Percentiles rank a stretch among this genome's conserved stretches.
phyloP scores from a whole-genome alignment of 768 basidiomycete genomes.

The Pluteus cervinus region DNA sequence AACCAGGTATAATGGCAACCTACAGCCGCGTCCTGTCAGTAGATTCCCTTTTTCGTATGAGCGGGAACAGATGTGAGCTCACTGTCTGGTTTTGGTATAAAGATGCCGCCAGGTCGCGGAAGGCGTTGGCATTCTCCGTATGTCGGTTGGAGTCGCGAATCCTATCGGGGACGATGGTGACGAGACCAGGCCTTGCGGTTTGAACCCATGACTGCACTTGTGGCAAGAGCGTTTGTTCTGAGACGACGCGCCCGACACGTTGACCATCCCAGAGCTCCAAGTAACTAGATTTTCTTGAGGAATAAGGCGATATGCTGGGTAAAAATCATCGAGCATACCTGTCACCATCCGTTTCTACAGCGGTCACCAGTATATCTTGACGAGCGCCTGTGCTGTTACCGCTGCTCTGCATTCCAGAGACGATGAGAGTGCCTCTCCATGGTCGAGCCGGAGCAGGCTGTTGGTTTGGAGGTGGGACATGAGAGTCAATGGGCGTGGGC shows the following conservation, averaged over 20 bases:
- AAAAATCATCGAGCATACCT: constrained; percentile 38
- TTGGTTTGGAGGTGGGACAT: constrained; percentile 48
- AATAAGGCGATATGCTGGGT: too few relatives aligned
- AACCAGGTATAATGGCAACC: constrained; percentile 36
- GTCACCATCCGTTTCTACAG: constrained; percentile 68
- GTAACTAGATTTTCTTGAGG: too few relatives aligned
- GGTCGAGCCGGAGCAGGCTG: constrained; percentile 39
- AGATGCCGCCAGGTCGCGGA: constrained; percentile 47
- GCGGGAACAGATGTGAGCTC: constrained; percentile 19
- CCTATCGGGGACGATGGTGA: constrained; percentile 60
- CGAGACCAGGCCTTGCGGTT: constrained; percentile 40
- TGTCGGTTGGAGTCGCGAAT: constrained; percentile 42
- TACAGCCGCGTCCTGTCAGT: constrained; percentile 41
- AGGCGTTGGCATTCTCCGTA: constrained; percentile 46
- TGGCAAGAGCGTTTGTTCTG: constrained; percentile 33
- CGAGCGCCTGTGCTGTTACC: constrained; percentile 40
- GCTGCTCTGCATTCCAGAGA: constrained; percentile 41
- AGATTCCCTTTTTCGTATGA: too few relatives aligned
- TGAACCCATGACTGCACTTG: constrained; percentile 50
- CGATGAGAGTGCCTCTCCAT: constrained; percentile 53
- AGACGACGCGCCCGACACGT: constrained; percentile 37
- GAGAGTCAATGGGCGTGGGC: constrained; percentile 53
- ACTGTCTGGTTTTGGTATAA: constrained; percentile 50
- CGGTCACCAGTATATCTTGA: constrained; percentile 54
- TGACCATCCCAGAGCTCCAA: constrained; percentile 51